Evolutionary conservation across 176 grass and related monocot genomes (phyloP), one percentile per base, ranked within the genome.

Genomic region (Cocos nucifera): DNA sequence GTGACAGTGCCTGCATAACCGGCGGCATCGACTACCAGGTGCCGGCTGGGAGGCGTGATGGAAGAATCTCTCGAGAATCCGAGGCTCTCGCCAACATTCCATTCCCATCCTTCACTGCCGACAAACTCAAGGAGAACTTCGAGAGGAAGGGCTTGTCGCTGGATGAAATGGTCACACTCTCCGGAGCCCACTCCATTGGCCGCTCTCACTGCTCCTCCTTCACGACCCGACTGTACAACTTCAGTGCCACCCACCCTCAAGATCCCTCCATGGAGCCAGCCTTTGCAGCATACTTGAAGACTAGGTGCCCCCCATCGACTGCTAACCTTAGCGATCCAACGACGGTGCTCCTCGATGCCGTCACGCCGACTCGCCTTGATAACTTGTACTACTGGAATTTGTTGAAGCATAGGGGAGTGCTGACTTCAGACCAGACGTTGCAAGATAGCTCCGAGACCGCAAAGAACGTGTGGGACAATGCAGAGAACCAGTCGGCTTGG

Each of bases 321-420:
- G 58, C 19, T 21, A 72, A 49, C 53, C 51, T 49, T 29, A 56
- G 51, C 19, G 75, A 73, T 64, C 55, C 28, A 17, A 69, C 75
- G 18, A 83, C 71, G 70, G 80, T 83, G 64, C 52, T 56, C 26
- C 80, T 83, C 58, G 63, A 83, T 26, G 64, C 26, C 39, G 69
- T 59, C 44, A 74, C 80, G 21, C 75, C 80, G 15, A 50, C 32
- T 17, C 2, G 1, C 4, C 51, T 83, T 21, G 80, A 83, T 58
- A 83, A 74, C 70, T 58, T 78, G 59, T 83, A 83, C 80, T 83
- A 78, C 64, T 69, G 74, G 69, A 78, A 83, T 64, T 7, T 83
- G 58, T 25, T 83, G 18, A 4, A 12, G 8, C 32, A 66, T 6
- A 22, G 28, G n/a, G 80, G 76, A 19, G 19, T 76, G 49, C 57